Evolutionary conservation across 495 filamentous ascomycete species (phyloP), one percentile per base, ranked within the genome.

Genomic region (Xylaria cubensis): DNA sequence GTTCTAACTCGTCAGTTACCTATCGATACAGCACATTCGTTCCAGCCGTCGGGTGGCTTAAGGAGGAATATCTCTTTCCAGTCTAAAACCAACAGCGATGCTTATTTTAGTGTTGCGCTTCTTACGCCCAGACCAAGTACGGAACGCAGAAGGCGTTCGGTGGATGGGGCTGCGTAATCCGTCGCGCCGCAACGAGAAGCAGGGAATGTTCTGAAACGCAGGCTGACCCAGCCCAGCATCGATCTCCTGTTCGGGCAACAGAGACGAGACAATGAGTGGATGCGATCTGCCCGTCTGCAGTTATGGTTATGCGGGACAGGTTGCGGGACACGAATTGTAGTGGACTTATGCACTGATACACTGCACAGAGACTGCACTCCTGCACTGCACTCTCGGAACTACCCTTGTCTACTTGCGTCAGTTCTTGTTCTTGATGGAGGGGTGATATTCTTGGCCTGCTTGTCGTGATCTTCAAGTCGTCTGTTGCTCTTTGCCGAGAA

Each of bases 161-260:
- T 46, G 4, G 24, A 32, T 48, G 61, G 42, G 41, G 63, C 41
- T 64, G 42, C 41, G 63, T 65, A 65, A 64, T 42, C 61, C 42
- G 39, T 48, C 63, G 39, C 42, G 63, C 63, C 63, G 63, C 42
- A 65, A 65, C 63, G 48, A 56, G 12, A 55, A 67, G 50, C 65
- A 67, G 48, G 65, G 26, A 53, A 67, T 12, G 19, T 41, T 51
- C 65, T 67, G 65, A 67, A 67, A 67, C 65, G 50, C 46, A 55
- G 24, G 61, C 61, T 42, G 61, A 42, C 61, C 21, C 39, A 42
- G 39, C 61, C 21, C 39, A 42, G 39, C 39, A 42, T 42, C 2
- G 56, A 15, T 36, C 59, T 41, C 36, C 59, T 63, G 34, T 42
- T 39, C 34, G 59, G 61, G 36, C 61, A 65, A 64, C 61, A 64